Conservation (phyloP, 768 basidiomycete species). For the Serendipita sp. region DNA sequence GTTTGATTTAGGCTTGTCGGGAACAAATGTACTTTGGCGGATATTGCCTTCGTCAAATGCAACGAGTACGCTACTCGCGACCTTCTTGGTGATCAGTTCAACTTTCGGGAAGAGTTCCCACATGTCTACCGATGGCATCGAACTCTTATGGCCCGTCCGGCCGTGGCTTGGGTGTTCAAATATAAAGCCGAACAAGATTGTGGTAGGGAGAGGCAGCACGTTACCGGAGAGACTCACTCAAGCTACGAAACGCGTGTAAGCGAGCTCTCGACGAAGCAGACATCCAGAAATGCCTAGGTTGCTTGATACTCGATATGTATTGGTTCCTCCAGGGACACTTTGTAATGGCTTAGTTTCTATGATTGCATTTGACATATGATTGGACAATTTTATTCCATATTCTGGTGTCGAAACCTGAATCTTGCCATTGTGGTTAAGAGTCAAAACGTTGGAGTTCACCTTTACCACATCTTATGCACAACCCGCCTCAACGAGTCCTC, state of each 20-base stretch:
- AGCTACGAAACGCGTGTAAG: not conserved
- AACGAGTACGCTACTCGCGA: slow-evolving; percentile 4
- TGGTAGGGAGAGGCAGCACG: not conserved
- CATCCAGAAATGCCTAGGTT: not conserved
- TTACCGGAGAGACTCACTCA: not conserved
- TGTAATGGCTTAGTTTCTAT: no score
- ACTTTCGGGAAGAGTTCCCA: slow-evolving; percentile 6
- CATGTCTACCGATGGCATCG: slow-evolving; percentile 2
- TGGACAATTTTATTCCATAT: no score
- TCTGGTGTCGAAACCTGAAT: no score
- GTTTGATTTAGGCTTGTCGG: slow-evolving; percentile 4
- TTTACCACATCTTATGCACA: not conserved
- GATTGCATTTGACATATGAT: no score
- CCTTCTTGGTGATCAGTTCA: slow-evolving; percentile 5
- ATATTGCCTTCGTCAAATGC: slow-evolving; percentile 7
- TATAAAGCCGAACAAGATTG: slow-evolving; percentile 4
- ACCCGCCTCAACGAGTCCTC: slow-evolving; percentile 9
- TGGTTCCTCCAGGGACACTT: no score
- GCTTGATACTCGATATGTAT: no score
- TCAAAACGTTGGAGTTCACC: no score
- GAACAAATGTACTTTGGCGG: slow-evolving; percentile 4
- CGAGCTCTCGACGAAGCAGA: not conserved
- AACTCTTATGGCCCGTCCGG: slow-evolving; percentile 1
- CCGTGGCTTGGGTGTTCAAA: slow-evolving; percentile 5
- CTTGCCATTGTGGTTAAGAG: no score